phyloP scores from a whole-genome alignment of 257 asterid genomes.

The Solanum pennellii region DNA sequence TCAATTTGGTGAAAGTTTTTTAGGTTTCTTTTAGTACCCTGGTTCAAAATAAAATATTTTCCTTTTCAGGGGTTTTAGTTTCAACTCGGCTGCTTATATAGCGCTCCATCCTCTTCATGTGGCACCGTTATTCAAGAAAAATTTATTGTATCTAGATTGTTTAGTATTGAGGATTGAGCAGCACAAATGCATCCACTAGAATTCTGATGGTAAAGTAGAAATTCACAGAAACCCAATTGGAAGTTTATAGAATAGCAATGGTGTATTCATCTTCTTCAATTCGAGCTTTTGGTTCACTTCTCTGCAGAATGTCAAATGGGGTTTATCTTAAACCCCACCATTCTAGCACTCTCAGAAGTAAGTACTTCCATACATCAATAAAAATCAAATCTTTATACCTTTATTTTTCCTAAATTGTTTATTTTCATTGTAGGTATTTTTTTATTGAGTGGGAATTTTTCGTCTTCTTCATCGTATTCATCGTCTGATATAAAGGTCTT shows the following conservation, averaged over 20 bases:
- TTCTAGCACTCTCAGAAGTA: slow-evolving; percentile 24
- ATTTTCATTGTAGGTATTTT: slow-evolving; percentile 25
- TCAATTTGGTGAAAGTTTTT: background rate
- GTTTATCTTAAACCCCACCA: slow-evolving; percentile 40
- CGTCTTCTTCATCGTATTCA: slow-evolving; percentile 33
- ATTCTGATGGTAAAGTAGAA: background rate
- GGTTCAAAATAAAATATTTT: background rate
- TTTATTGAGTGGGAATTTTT: slow-evolving; percentile 18
- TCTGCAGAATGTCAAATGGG: slow-evolving; percentile 55
- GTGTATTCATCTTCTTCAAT: slow-evolving; percentile 38
- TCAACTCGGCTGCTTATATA: background rate
- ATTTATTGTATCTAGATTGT: background rate
- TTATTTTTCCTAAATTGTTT: background rate
- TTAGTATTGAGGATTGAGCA: background rate
- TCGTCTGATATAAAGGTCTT: slow-evolving; percentile 28
- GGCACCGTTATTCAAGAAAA: background rate
- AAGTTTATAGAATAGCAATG: background rate
- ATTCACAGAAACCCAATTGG: background rate
- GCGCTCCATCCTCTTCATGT: background rate
- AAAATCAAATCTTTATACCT: background rate
- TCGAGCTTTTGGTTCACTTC: slow-evolving; percentile 42
- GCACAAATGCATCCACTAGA: background rate
- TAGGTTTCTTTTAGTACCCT: background rate
- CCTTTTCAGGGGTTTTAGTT: background rate
- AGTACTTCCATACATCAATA: background rate